A percentile compares a stretch with the other conserved stretches of the same genome.
Conservation (phyloP, 306 rosid species). For the Dalbergia cochinchinensis region DNA sequence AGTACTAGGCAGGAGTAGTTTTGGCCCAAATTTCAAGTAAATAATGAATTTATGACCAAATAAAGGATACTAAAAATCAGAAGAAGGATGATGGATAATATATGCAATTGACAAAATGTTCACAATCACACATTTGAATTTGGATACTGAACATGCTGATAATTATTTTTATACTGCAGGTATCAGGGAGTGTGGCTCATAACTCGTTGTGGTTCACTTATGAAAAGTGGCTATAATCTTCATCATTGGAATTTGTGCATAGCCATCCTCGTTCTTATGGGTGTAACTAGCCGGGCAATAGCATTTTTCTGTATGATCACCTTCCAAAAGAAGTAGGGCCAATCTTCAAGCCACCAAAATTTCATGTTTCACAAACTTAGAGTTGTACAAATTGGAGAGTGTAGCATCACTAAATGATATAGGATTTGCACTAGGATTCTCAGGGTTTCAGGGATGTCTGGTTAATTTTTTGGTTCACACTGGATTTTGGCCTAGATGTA, state of each 20-base stretch:
- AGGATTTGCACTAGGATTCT: constrained; percentile 17
- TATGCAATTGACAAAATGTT: not conserved
- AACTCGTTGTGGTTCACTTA: constrained; percentile 77
- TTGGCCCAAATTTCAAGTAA: not conserved
- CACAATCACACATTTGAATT: not conserved
- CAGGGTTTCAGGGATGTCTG: constrained; percentile 5
- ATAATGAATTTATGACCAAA: not conserved
- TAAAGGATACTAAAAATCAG: not conserved
- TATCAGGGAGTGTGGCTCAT: constrained; percentile 95
- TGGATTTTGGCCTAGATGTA: not conserved
- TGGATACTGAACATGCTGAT: constrained; percentile 4
- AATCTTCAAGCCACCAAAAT: constrained; percentile 30
- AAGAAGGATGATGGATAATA: not conserved
- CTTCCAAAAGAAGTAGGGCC: constrained; percentile 72
- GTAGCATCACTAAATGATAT: constrained; percentile 6
- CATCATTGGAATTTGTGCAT: constrained; percentile 82
- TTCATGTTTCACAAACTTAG: not conserved
- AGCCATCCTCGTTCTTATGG: constrained; percentile 65
- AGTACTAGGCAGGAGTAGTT: not conserved
- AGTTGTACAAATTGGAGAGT: constrained; percentile 21
- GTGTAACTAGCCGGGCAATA: constrained; percentile 61
- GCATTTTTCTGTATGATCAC: constrained; percentile 76
- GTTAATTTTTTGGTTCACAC: constrained; percentile 14
- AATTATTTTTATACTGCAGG: constrained; percentile 56
- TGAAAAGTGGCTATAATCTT: constrained; percentile 68